These are phyloP conservation scores for Paratinospora sagittata DNA, from an alignment of 164 flowering plant species.

Conservation along the genomic window DNA sequence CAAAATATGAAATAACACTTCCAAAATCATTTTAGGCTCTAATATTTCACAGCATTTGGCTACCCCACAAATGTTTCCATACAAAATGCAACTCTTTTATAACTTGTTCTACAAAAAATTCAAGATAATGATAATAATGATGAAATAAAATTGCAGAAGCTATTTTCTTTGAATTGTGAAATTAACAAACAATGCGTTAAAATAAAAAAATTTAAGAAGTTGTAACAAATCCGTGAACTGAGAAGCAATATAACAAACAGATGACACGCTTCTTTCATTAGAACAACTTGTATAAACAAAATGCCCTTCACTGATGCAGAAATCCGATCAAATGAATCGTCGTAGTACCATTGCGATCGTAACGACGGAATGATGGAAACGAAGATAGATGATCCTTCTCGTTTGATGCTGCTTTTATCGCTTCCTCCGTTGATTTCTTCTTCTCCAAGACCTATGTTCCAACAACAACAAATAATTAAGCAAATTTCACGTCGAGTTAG, in stretches of 20 bases:
- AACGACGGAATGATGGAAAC: constrained; percentile 47
- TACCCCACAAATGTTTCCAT: too few species aligned
- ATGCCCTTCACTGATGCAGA: not conserved
- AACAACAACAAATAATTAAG: not conserved
- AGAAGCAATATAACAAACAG: too few species aligned
- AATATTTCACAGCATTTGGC: too few species aligned
- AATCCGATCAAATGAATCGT: constrained; percentile 3
- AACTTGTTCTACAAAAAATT: too few species aligned
- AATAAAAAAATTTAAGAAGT: too few species aligned
- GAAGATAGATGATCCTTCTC: constrained; percentile 47
- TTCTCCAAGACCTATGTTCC: constrained; percentile 48
- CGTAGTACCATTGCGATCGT: constrained; percentile 51
- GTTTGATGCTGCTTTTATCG: constrained; percentile 49
- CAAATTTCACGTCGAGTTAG: too few species aligned
- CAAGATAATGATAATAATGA: too few species aligned
- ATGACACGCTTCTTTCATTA: not conserved
- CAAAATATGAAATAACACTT: too few species aligned
- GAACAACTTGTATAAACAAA: not conserved
- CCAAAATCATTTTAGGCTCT: too few species aligned
- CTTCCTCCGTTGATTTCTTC: constrained; percentile 53
- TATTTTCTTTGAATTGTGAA: not conserved
- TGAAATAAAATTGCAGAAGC: too few species aligned
- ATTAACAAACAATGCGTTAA: not conserved
- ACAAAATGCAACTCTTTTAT: too few species aligned
- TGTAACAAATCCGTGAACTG: not conserved